A percentile compares a stretch with the other conserved stretches of the same genome.
phyloP scores from a whole-genome alignment of 2,329 filamentous ascomycete genomes.

The Pyrenochaeta sp. region DNA sequence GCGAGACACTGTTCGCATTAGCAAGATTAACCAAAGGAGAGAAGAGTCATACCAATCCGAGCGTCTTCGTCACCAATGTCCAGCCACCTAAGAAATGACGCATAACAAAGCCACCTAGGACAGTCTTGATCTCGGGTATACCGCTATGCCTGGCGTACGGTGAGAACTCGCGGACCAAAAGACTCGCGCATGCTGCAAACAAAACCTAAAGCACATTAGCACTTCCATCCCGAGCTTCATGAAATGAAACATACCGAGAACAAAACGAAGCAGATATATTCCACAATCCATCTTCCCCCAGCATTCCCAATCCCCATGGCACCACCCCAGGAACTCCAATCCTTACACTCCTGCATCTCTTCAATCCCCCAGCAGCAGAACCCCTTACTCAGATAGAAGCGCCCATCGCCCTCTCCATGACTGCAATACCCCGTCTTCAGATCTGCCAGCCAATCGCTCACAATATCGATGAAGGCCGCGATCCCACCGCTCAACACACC shows the following conservation, averaged over 20 bases:
- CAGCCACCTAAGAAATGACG: slow-evolving; percentile 83
- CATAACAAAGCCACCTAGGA: slow-evolving; percentile 93
- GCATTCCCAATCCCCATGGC: slow-evolving; percentile 71
- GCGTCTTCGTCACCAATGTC: slow-evolving; percentile 88
- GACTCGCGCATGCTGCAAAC: slow-evolving; percentile 78
- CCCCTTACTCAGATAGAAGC: slow-evolving; percentile 87
- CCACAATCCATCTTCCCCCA: slow-evolving; percentile 79
- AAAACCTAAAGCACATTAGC: slow-evolving; percentile 62
- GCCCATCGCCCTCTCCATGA: slow-evolving; percentile 76
- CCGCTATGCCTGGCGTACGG: slow-evolving; percentile 92
- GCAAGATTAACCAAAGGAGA: slow-evolving; percentile 23
- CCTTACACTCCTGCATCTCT: slow-evolving; percentile 79
- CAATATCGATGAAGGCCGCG: slow-evolving; percentile 88
- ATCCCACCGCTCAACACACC: slow-evolving; percentile 84
- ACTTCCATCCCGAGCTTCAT: not conserved
- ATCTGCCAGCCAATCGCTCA: slow-evolving; percentile 92
- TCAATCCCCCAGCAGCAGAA: slow-evolving; percentile 92
- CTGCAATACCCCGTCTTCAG: slow-evolving; percentile 90
- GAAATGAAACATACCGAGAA: slow-evolving; percentile 70
- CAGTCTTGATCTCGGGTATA: slow-evolving; percentile 97
- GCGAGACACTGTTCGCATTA: slow-evolving; percentile 73
- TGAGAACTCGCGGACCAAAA: slow-evolving; percentile 84
- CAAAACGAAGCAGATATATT: slow-evolving; percentile 86
- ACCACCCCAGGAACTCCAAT: slow-evolving; percentile 86
- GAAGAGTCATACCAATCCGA: slow-evolving; percentile 71